Base-by-base conservation (phyloP, 441 rosid genomes). In the Erysimum cheiri region DNA sequence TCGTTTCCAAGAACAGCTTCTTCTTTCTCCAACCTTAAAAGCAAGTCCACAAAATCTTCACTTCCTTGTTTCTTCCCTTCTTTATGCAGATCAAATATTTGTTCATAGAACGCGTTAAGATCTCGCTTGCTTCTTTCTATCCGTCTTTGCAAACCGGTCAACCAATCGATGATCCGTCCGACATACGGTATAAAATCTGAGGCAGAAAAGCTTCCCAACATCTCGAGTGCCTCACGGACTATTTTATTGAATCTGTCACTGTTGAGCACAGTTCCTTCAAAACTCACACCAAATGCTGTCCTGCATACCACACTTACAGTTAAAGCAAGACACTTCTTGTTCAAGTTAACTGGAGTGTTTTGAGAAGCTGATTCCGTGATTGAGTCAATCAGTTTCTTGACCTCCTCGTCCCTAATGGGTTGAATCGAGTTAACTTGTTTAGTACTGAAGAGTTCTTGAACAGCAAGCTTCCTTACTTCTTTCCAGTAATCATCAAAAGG, bases 11-110 rank as follows among this genome's bases (percentile, higher is more conserved):
- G 37, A 57, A 76, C 68, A 33, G 66, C 33, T 72, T 78, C 78
- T 15, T 85, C 82, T 59, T 54, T 83, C 65, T 81, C 80, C 26
- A 84, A 75, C 64, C 60, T 55, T 13, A 87, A 74, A 37, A 87
- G 73, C 39, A 86, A 69, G 47, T 89, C 85, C 8, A 90, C 78
- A 10, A 90, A 67, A 75, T 90, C 96, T 50, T 70, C 82, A 26
- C 17, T 19, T 4, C 61, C 70, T 6, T 15, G 1, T 41, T 76
- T 73, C 3, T 49, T 71, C 0, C 48, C 69, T 14, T 78, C 50
- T 39, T 68, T 74, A 67, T 90, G 93, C 13, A 83, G 74, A 13
- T 77, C 71, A 36, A 88, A 64, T 13, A 78, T 78, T 66, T 81
- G 73, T 37, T 82, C 74, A 22, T 78, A 82, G 46, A 85, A 77